These are phyloP conservation scores for Paecilomyces sp. DNA, from an alignment of 2,329 filamentous ascomycete species.

Conservation along the genomic window DNA sequence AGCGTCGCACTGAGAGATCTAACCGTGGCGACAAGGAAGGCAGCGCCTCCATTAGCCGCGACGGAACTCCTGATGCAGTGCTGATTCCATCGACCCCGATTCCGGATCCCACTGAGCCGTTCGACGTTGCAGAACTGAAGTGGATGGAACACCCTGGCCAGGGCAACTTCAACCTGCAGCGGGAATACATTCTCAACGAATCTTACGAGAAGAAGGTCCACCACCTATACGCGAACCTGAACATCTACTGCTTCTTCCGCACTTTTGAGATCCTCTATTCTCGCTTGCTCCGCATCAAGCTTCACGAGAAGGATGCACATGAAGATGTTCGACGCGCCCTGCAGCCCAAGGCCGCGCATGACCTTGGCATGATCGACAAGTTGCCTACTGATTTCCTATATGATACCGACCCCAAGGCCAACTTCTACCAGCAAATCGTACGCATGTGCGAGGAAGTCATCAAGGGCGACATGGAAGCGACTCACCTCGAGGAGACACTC, in stretches of 20 bases:
- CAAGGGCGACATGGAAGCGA: constrained; percentile 71
- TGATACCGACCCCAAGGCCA: constrained; percentile 55
- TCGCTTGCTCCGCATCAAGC: constrained; percentile 76
- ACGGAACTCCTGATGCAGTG: constrained; percentile 74
- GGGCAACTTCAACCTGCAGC: constrained; percentile 52
- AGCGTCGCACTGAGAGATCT: constrained; percentile 65
- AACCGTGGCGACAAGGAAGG: constrained; percentile 69
- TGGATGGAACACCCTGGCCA: constrained; percentile 56
- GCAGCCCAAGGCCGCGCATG: constrained; percentile 70
- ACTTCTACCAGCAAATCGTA: constrained; percentile 80
- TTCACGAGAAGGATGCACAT: constrained; percentile 64
- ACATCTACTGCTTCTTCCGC: constrained; percentile 89
- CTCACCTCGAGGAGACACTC: constrained; percentile 79
- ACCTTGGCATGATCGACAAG: constrained; percentile 78
- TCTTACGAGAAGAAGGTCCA: constrained; percentile 74
- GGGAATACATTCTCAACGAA: constrained; percentile 67
- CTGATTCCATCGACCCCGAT: constrained; percentile 25
- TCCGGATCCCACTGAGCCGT: constrained; percentile 49
- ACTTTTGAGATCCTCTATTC: constrained; percentile 88
- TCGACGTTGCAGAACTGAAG: constrained; percentile 42
- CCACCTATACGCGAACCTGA: constrained; percentile 86
- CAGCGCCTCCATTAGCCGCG: constrained; percentile 72
- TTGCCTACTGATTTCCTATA: constrained; percentile 67
- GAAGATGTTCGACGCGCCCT: constrained; percentile 67
- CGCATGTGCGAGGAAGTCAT: constrained; percentile 82